Conservation (phyloP, 2,329 filamentous ascomycete species). For the Coleophoma crateriformis region DNA sequence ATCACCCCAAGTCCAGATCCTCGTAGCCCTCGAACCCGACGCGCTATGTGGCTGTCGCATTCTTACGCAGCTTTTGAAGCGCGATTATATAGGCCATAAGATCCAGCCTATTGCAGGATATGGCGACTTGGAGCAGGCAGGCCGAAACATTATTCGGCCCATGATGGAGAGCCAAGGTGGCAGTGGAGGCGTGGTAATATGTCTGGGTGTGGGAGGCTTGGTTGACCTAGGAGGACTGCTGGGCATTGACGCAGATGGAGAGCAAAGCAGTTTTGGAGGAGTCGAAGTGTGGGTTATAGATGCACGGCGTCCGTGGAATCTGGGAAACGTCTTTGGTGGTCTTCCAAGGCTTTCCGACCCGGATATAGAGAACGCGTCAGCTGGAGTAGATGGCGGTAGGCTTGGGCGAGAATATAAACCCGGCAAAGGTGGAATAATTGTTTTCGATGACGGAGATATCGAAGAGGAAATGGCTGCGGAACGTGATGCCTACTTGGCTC, state of each 20-base stretch:
- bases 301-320: slow-evolving; percentile 86
- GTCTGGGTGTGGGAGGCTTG: slow-evolving; percentile 86
- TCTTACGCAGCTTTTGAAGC: slow-evolving; percentile 85
- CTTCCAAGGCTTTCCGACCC: slow-evolving; percentile 43
- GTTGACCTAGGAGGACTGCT: slow-evolving; percentile 80
- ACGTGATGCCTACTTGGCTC: slow-evolving; percentile 75
- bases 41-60: slow-evolving; percentile 94
- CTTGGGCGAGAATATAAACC: slow-evolving; percentile 68
- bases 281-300: slow-evolving; percentile 96
- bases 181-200: slow-evolving; percentile 82
- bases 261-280: slow-evolving; percentile 65
- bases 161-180: slow-evolving; percentile 85
- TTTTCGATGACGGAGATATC: slow-evolving; percentile 95
- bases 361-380: slow-evolving; percentile 38
- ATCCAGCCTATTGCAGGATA: slow-evolving; percentile 94
- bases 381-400: slow-evolving; percentile 67
- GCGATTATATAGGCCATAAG: slow-evolving; percentile 97
- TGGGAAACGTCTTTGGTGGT: slow-evolving; percentile 87
- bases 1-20: slow-evolving; percentile 83
- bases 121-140: slow-evolving; percentile 77
- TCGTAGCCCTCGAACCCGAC: slow-evolving; percentile 91
- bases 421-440: slow-evolving; percentile 81
- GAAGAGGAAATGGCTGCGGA: slow-evolving; percentile 73
- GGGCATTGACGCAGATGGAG: slow-evolving; percentile 64
- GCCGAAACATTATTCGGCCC: slow-evolving; percentile 71